Evolutionary conservation across 2,329 filamentous ascomycete species (phyloP).

Genomic region (Epichloe brachyelytri): DNA sequence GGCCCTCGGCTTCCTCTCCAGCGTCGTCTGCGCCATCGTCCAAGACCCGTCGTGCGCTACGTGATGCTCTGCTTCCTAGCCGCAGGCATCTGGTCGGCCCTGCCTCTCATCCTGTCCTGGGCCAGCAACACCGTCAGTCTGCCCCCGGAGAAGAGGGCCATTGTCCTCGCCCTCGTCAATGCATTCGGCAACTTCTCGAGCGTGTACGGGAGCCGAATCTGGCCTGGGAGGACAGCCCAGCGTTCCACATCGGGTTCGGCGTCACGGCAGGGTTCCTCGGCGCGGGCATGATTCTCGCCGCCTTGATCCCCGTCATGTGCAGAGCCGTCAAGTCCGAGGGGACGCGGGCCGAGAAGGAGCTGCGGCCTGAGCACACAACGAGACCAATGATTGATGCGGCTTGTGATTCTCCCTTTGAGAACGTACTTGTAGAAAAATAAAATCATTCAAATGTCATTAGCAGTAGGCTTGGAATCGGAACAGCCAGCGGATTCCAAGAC

Average conservation of each 20-base stretch:
- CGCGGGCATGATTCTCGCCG: constrained; percentile 10
- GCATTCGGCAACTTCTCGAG: constrained; percentile 19
- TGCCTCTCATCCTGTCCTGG: constrained; percentile 14
- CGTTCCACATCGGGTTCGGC: constrained; percentile 16
- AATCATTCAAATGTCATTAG: no score
- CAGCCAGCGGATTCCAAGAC: constrained; percentile 18
- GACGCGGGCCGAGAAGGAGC: not conserved
- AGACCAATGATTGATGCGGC: not conserved
- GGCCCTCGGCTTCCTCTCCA: constrained; percentile 10
- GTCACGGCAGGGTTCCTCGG: constrained; percentile 17
- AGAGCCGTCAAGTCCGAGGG: not conserved
- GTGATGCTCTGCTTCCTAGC: constrained; percentile 12
- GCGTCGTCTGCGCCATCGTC: constrained; percentile 11
- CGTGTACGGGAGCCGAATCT: constrained; percentile 18
- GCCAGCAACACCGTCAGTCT: constrained; percentile 14
- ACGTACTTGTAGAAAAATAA: no score
- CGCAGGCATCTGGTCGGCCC: constrained; percentile 3
- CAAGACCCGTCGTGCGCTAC: constrained; percentile 13
- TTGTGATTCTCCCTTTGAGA: not conserved
- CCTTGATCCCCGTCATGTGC: constrained; percentile 8
- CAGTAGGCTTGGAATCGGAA: no score
- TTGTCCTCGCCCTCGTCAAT: constrained; percentile 20
- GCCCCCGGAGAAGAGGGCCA: constrained; percentile 19
- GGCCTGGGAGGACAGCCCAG: constrained; percentile 15
- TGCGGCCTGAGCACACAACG: not conserved